Evolutionary conservation across 2,329 filamentous ascomycete genomes (phyloP), one percentile per base, ranked within the genome.

Genomic region (Intubia oerlemansii): DNA sequence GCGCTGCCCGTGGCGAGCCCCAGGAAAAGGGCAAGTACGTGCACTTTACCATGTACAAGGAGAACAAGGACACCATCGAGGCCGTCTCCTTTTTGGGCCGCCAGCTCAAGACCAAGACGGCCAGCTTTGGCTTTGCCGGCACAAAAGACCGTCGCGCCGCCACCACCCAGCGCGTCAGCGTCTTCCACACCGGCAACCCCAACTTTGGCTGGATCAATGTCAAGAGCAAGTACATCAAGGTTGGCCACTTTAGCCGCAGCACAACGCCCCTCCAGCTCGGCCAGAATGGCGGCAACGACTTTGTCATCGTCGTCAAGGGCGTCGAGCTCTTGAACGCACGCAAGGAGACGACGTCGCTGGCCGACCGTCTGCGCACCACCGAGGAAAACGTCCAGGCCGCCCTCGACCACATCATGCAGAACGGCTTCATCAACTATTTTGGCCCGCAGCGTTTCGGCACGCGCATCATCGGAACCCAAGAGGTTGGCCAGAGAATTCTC

Each of bases 31-130:
- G 34, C 18, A 35, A 82, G 27, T 88, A 80, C 47, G 55, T 92
- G 10, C 82, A 92, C 48, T 91, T 92, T 47, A 85, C 79, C 1
- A 59, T 93, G 29, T 90, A 85, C 64, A 93, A 93, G 53, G 84
- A 92, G 53, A 93, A 93, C 53, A 84, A 85, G 45, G 84, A 93
- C 45, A 93, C 84, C 1, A 90, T 92, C 78, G 84, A 93, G 41
- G 74, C 80, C 0, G 60, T 90, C 30, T 73, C 68, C 30, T 79
- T 76, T 42, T 62, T 93, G 23, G 67, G 73, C 1, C 74, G 74
- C 24, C 63, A 75, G 37, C 52, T 91, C 36, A 77, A 74, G 44
- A 57, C 78, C 37, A 82, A 78, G 45, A 59, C 65, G 16, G 77
- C 84, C 40, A 62, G 68, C 33, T 85, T 92, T 41, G 57, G 56